phyloP scores from a whole-genome alignment of 805 yeast genomes.

The Yamadazyma sp. region DNA sequence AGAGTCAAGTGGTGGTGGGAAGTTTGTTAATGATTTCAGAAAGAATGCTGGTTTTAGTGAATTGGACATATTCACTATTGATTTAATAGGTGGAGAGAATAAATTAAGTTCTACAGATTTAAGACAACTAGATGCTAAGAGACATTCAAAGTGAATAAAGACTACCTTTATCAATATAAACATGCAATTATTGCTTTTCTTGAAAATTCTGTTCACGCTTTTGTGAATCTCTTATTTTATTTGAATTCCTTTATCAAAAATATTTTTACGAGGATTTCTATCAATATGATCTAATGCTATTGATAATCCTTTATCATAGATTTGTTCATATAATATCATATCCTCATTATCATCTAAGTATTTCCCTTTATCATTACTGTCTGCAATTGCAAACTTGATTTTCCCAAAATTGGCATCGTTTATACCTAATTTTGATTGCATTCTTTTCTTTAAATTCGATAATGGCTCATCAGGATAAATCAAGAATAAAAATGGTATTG shows the following conservation, averaged over 20 bases:
- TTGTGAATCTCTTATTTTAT: slow-evolving; percentile 33
- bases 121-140: slow-evolving; percentile 36
- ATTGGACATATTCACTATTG: slow-evolving; percentile 36
- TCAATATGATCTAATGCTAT: slow-evolving; percentile 89
- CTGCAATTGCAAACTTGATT: slow-evolving; percentile 61
- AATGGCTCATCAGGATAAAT: slow-evolving; percentile 66
- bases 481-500: slow-evolving; percentile 82
- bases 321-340: slow-evolving; percentile 52
- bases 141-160: not conserved
- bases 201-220: no score
- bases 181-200: no score
- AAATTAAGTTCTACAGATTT: slow-evolving; percentile 85
- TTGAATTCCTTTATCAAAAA: slow-evolving; percentile 42
- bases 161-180: no score
- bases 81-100: slow-evolving; percentile 63
- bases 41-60: slow-evolving; percentile 48
- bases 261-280: slow-evolving; percentile 49
- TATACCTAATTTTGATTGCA: slow-evolving; percentile 68
- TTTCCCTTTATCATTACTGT: slow-evolving; percentile 34
- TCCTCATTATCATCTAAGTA: slow-evolving; percentile 54
- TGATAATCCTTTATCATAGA: slow-evolving; percentile 19
- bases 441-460: slow-evolving; percentile 57
- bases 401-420: slow-evolving; percentile 80
- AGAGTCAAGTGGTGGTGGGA: slow-evolving; percentile 78
- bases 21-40: slow-evolving; percentile 65